A percentile compares a stretch with the other conserved stretches of the same genome.
Evolutionary conservation across 805 yeast species (phyloP).

Genomic region (Debaryomyces tyrocola): DNA sequence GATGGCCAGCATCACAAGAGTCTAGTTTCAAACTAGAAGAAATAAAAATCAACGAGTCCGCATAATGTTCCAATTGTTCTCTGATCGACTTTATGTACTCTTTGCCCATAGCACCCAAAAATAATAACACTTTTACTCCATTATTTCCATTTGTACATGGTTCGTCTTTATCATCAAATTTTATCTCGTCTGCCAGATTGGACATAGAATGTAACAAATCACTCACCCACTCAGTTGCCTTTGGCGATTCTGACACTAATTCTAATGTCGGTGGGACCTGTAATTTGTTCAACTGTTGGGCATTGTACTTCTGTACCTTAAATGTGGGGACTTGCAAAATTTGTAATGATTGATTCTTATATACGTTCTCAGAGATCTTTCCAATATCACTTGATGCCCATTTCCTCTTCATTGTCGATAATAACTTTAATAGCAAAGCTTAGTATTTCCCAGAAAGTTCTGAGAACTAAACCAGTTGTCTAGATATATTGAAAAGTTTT

Average conservation of each 20-base stretch:
- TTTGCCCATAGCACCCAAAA: slow-evolving; percentile 34
- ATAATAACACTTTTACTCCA: slow-evolving; percentile 18
- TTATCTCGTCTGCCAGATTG: too few species aligned
- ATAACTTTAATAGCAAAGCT: too few species aligned
- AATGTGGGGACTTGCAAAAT: neutral
- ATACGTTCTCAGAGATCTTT: too few species aligned
- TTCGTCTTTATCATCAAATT: too few species aligned
- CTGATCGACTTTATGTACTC: slow-evolving; percentile 20
- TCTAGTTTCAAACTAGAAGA: slow-evolving; percentile 13
- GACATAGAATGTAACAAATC: neutral
- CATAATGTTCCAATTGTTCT: slow-evolving; percentile 7
- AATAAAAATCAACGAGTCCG: slow-evolving; percentile 11
- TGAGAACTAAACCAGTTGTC: neutral
- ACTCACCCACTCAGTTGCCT: neutral
- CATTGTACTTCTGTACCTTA: neutral
- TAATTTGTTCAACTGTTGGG: neutral
- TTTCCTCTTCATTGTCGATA: neutral
- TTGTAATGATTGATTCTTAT: too few species aligned
- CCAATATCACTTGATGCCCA: neutral
- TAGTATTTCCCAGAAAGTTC: too few species aligned
- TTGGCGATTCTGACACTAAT: neutral
- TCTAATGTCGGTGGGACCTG: neutral
- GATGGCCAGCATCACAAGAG: neutral
- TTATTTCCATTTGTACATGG: too few species aligned
- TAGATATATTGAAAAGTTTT: neutral